A percentile compares a stretch with the other conserved stretches of the same genome.
Evolutionary conservation across 2,329 filamentous ascomycete species (phyloP).

Genomic region (Tolypocladium sp.): DNA sequence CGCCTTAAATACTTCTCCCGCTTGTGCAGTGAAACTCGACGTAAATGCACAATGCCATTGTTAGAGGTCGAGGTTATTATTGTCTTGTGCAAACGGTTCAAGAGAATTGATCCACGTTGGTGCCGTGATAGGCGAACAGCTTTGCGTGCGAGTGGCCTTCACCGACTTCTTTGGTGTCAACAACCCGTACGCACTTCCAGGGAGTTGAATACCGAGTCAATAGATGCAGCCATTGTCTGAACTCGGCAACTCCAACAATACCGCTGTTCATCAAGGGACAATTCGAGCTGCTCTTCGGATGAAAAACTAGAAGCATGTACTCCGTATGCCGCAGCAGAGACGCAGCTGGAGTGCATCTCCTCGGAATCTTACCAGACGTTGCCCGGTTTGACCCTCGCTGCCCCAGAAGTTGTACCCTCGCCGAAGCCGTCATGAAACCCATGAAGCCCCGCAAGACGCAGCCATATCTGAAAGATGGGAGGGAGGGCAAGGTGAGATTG

Average conservation of each 20-base stretch:
- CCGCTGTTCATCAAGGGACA: no score
- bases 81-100: no score
- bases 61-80: no score
- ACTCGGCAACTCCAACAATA: background rate
- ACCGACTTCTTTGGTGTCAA: no score
- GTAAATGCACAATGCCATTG: no score
- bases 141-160: no score
- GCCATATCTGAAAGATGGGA: background rate
- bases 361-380: background rate
- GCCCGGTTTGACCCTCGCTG: background rate
- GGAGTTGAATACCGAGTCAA: background rate
- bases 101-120: no score
- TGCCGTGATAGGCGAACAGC: no score
- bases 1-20: background rate
- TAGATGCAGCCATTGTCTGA: background rate
- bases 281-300: background rate
- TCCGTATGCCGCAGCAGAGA: background rate
- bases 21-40: no score
- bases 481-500: background rate
- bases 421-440: no score
- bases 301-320: no score
- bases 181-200: no score
- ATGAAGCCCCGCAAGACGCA: background rate
- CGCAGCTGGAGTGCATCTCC: background rate
- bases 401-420: background rate